Conservation (phyloP, 2,329 filamentous ascomycete genomes). For the Aspergillus cejpii region DNA sequence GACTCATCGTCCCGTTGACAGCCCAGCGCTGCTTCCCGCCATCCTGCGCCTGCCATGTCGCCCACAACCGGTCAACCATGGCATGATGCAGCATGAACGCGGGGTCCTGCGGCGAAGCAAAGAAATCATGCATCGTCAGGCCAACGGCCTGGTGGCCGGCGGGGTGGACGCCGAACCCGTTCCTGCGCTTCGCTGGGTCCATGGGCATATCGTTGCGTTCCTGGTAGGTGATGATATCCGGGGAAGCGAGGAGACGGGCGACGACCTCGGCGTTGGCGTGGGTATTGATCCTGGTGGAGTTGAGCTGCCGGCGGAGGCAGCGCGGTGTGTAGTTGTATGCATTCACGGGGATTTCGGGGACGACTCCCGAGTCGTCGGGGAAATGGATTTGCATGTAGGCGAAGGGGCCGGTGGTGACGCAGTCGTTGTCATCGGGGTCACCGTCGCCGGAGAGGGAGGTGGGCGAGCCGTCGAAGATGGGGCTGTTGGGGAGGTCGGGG, state of each 20-base stretch:
- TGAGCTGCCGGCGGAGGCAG: conserved; percentile 4
- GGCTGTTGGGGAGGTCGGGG: conserved; percentile 3
- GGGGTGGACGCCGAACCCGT: not conserved
- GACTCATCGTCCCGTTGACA: conserved; percentile 14
- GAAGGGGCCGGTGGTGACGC: conserved; percentile 6
- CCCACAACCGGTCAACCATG: conserved; percentile 28
- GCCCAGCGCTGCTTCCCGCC: conserved; percentile 1
- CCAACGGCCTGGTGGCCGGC: conserved; percentile 2
- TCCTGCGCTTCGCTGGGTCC: not conserved
- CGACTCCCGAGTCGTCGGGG: not conserved
- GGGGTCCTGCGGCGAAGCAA: conserved; percentile 18
- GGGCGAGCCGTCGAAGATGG: conserved; percentile 2
- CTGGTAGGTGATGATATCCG: conserved; percentile 3
- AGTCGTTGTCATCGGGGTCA: conserved; percentile 9
- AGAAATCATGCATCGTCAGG: conserved; percentile 7
- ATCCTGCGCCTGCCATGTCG: conserved; percentile 22
- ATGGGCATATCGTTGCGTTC: conserved; percentile 16
- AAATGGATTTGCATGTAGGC: conserved; percentile 2
- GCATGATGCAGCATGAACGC: conserved; percentile 30
- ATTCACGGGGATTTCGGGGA: not conserved
- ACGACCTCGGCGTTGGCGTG: not conserved
- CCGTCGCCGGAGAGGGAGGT: conserved; percentile 19
- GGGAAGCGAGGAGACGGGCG: conserved; percentile 2
- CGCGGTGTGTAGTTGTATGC: conserved; percentile 2
- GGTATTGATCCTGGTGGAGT: not conserved